These are phyloP conservation scores for Yarrowia deformans DNA, from an alignment of 805 yeast genomes.

Conservation along the genomic window DNA sequence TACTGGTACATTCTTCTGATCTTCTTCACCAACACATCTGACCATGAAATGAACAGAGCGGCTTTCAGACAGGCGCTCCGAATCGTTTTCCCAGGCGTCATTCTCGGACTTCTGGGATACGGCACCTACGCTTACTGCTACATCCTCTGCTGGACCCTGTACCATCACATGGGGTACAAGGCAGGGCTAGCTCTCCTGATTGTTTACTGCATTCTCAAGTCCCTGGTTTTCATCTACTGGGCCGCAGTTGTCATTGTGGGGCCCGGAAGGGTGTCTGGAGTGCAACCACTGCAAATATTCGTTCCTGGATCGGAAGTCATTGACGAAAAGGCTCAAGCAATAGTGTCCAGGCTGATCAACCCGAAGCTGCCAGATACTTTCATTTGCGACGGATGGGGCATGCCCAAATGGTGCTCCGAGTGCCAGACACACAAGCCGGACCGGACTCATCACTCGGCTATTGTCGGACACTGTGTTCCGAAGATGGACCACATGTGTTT, in stretches of 20 bases:
- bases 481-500: slow-evolving; percentile 85
- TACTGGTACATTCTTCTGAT: slow-evolving; percentile 5
- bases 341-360: slow-evolving; percentile 42
- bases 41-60: slow-evolving; percentile 33
- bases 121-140: slow-evolving; percentile 56
- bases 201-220: slow-evolving; percentile 47
- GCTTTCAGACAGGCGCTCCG: slow-evolving; percentile 24
- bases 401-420: slow-evolving; percentile 74
- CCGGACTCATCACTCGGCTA: slow-evolving; percentile 74
- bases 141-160: slow-evolving; percentile 54
- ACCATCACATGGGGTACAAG: slow-evolving; percentile 49
- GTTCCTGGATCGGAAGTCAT: slow-evolving; percentile 18
- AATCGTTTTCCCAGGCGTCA: slow-evolving; percentile 35
- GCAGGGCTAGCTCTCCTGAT: slow-evolving; percentile 54
- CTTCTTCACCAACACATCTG: slow-evolving; percentile 9
- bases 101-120: slow-evolving; percentile 52
- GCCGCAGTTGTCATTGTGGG: slow-evolving; percentile 57
- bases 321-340: slow-evolving; percentile 12
- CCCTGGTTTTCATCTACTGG: slow-evolving; percentile 55
- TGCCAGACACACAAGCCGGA: slow-evolving; percentile 72
- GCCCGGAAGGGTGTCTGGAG: slow-evolving; percentile 60
- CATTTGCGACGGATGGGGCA: slow-evolving; percentile 73
- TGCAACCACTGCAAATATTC: slow-evolving; percentile 1
- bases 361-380: slow-evolving; percentile 63
- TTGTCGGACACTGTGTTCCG: slow-evolving; percentile 65